Evolutionary conservation across 305 asterid species (phyloP).

Genomic region (Caryopteris hybrid): DNA sequence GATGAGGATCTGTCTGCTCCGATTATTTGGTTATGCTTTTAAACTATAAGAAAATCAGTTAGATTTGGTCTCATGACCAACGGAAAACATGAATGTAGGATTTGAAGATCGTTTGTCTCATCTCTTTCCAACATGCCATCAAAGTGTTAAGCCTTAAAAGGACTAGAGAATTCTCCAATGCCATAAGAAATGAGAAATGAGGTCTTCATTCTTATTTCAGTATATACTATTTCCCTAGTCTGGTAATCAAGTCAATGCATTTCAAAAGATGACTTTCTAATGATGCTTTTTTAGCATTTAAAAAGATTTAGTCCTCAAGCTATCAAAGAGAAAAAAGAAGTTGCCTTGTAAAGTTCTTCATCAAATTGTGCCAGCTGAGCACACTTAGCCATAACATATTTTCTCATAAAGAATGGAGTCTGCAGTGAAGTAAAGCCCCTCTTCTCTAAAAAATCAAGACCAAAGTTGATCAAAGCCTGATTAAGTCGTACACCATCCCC

Average conservation of each 20-base stretch:
- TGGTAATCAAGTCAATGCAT: neutral
- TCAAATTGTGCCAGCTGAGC: slow-evolving; percentile 71
- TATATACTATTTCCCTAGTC: neutral
- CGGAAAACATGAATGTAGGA: neutral
- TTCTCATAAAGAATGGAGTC: slow-evolving; percentile 65
- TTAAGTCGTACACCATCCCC: slow-evolving; percentile 61
- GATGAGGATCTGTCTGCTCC: neutral
- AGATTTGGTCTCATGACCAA: no score
- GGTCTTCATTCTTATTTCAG: neutral
- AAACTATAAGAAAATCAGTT: no score
- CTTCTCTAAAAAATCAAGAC: slow-evolving; percentile 40
- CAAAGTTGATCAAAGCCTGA: slow-evolving; percentile 60
- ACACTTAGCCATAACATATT: slow-evolving; percentile 63
- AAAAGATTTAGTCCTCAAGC: neutral
- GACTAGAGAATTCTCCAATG: neutral
- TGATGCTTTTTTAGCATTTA: neutral
- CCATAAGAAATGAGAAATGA: neutral
- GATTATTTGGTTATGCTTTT: no score
- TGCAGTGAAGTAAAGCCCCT: slow-evolving; percentile 44
- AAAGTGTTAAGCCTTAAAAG: neutral
- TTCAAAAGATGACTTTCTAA: neutral
- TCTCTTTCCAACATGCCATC: neutral
- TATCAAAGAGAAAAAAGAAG: neutral
- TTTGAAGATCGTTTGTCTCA: neutral
- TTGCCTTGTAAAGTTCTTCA: slow-evolving; percentile 73